Percentiles rank a stretch among this genome's conserved stretches.
Conservation (phyloP, 179 eudicot species). For the Heliamphora pulchella region DNA sequence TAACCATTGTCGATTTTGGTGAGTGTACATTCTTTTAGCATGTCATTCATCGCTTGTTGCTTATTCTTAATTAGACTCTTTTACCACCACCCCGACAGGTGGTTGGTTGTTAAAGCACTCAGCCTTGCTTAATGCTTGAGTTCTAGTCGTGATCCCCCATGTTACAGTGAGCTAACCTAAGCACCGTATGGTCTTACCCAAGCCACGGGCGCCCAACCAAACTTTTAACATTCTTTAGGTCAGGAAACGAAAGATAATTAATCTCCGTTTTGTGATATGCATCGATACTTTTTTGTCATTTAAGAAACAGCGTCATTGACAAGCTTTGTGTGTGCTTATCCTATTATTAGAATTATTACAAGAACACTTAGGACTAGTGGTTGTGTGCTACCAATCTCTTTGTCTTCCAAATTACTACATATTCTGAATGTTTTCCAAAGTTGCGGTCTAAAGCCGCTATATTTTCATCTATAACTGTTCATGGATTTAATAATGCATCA, state of each 20-base stretch:
- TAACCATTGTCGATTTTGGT: slow-evolving; percentile 97
- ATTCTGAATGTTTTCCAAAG: no score
- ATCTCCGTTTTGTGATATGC: neutral
- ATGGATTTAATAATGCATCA: neutral
- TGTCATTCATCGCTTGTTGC: neutral
- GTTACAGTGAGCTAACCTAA: neutral
- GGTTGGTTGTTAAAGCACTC: neutral
- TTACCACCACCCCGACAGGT: neutral
- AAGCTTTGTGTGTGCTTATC: neutral
- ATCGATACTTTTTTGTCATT: neutral
- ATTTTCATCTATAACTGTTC: no score
- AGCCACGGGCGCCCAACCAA: neutral
- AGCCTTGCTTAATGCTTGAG: neutral
- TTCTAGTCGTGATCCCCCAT: neutral
- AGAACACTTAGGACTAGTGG: neutral
- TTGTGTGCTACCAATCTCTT: neutral
- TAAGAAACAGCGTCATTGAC: neutral
- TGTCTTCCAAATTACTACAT: no score
- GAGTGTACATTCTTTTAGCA: slow-evolving; percentile 23
- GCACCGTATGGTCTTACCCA: neutral
- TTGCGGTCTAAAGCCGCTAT: neutral
- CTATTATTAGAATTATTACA: neutral
- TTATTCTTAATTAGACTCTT: neutral
- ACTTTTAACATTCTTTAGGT: neutral
- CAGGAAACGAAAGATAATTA: neutral